phyloP scores from a whole-genome alignment of 495 filamentous ascomycete species.

The Daldinia loculata region DNA sequence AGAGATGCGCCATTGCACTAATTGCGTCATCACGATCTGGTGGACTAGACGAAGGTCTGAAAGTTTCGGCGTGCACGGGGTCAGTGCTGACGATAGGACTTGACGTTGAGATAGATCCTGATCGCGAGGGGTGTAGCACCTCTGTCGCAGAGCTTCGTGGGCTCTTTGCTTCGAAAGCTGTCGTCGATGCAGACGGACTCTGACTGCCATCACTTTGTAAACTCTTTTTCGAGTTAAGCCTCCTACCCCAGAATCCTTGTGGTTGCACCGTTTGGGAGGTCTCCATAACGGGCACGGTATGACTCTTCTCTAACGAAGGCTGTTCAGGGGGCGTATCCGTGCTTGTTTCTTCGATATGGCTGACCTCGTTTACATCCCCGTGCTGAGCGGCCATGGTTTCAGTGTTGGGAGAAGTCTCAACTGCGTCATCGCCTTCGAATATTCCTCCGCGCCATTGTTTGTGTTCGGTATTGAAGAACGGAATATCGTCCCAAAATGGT shows the following conservation, averaged over 20 bases:
- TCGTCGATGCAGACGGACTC: slow-evolving; percentile 48
- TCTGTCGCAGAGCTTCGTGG: slow-evolving; percentile 35
- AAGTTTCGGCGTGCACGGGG: slow-evolving; percentile 43
- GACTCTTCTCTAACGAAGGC: slow-evolving; percentile 66
- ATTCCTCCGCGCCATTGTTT: slow-evolving; percentile 88
- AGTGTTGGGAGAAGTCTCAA: slow-evolving; percentile 46
- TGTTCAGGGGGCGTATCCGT: slow-evolving; percentile 47
- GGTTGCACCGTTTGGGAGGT: slow-evolving; percentile 25
- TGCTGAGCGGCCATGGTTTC: slow-evolving; percentile 66
- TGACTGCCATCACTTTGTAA: slow-evolving; percentile 25
- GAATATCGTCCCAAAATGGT: slow-evolving; percentile 94
- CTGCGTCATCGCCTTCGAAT: slow-evolving; percentile 70
- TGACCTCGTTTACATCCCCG: slow-evolving; percentile 61
- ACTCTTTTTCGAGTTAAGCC: slow-evolving; percentile 48
- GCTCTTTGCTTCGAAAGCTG: slow-evolving; percentile 51
- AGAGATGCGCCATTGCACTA: slow-evolving; percentile 71
- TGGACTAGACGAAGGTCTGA: slow-evolving; percentile 45
- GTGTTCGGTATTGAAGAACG: slow-evolving; percentile 80
- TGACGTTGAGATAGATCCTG: slow-evolving; percentile 63
- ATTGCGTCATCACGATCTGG: slow-evolving; percentile 64
- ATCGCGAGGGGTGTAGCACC: slow-evolving; percentile 52
- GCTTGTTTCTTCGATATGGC: slow-evolving; percentile 50
- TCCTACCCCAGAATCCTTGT: slow-evolving; percentile 53
- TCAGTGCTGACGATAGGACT: slow-evolving; percentile 47
- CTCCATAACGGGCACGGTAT: slow-evolving; percentile 58